Evolutionary conservation across 495 filamentous ascomycete species (phyloP).

Genomic region (Penicillium macrosclerotiorum): DNA sequence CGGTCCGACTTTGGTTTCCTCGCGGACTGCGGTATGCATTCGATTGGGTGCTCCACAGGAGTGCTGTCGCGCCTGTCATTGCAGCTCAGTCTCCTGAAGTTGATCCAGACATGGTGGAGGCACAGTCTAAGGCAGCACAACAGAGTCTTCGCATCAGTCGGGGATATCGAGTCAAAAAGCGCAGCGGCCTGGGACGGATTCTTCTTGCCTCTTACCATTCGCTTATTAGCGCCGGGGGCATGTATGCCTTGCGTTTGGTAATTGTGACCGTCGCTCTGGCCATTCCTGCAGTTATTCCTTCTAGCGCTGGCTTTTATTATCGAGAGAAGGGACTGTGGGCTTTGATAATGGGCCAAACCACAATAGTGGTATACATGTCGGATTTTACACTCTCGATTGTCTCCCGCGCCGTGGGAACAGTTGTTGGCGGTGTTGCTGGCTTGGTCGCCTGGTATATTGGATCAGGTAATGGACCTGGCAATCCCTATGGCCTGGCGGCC

Average conservation of each 20-base stretch:
- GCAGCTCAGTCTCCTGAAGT: slow-evolving; percentile 5
- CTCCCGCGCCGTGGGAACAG: slow-evolving; percentile 31
- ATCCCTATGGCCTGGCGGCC: slow-evolving; percentile 41
- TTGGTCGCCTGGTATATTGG: slow-evolving; percentile 48
- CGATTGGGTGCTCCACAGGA: slow-evolving; percentile 18
- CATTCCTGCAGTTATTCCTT: slow-evolving; percentile 37
- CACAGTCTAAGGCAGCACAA: slow-evolving; percentile 25
- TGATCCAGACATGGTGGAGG: slow-evolving; percentile 25
- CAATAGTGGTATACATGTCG: slow-evolving; percentile 42
- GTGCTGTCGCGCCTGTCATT: slow-evolving; percentile 15
- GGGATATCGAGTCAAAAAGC: slow-evolving; percentile 22
- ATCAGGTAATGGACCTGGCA: slow-evolving; percentile 39
- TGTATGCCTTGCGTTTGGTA: slow-evolving; percentile 40
- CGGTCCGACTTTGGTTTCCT: slow-evolving; percentile 23
- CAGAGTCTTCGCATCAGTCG: slow-evolving; percentile 30
- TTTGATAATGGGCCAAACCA: slow-evolving; percentile 47
- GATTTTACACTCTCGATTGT: slow-evolving; percentile 42
- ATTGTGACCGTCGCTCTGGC: slow-evolving; percentile 40
- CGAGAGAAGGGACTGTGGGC: slow-evolving; percentile 47
- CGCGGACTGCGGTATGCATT: slow-evolving; percentile 24
- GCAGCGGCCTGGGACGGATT: slow-evolving; percentile 20
- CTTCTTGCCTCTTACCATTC: slow-evolving; percentile 29
- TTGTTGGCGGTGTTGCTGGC: slow-evolving; percentile 39
- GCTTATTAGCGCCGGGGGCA: slow-evolving; percentile 32
- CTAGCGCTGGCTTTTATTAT: slow-evolving; percentile 43